A percentile compares a stretch with the other conserved stretches of the same genome.
Conservation (phyloP, 306 rosid species). For the Alnus glutinosa region DNA sequence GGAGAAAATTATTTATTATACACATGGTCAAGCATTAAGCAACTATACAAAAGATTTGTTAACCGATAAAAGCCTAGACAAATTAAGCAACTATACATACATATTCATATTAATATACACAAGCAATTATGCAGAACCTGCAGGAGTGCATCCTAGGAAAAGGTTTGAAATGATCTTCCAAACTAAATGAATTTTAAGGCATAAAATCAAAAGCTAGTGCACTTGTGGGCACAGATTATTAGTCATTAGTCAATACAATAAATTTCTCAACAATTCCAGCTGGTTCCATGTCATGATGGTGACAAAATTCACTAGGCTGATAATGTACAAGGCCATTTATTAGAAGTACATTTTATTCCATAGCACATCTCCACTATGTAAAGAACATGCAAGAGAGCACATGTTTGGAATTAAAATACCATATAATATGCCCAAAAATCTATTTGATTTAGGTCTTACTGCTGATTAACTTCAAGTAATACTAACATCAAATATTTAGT, state of each 20-base stretch:
- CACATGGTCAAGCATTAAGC: background rate
- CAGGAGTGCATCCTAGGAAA: conserved; percentile 3
- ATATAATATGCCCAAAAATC: too few relatives aligned
- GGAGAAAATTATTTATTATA: background rate
- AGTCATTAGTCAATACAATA: background rate
- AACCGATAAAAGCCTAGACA: background rate
- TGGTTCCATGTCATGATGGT: background rate
- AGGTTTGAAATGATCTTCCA: background rate
- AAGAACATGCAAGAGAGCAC: conserved; percentile 12
- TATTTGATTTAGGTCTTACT: too few relatives aligned
- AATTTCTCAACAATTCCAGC: background rate
- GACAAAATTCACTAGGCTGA: background rate
- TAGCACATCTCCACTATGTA: background rate
- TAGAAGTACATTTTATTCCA: background rate
- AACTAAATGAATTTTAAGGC: too few relatives aligned
- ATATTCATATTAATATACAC: too few relatives aligned
- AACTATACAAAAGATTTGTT: background rate
- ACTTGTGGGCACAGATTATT: background rate
- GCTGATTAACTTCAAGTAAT: too few relatives aligned
- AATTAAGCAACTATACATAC: background rate
- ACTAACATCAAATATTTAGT: too few relatives aligned
- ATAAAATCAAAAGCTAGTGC: background rate
- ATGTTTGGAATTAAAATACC: too few relatives aligned
- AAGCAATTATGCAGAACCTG: background rate
- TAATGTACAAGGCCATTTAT: background rate